These are phyloP conservation scores for Thraustochytrium striatum DNA, from an alignment of 352 stramenopile genomes.

Conservation along the genomic window DNA sequence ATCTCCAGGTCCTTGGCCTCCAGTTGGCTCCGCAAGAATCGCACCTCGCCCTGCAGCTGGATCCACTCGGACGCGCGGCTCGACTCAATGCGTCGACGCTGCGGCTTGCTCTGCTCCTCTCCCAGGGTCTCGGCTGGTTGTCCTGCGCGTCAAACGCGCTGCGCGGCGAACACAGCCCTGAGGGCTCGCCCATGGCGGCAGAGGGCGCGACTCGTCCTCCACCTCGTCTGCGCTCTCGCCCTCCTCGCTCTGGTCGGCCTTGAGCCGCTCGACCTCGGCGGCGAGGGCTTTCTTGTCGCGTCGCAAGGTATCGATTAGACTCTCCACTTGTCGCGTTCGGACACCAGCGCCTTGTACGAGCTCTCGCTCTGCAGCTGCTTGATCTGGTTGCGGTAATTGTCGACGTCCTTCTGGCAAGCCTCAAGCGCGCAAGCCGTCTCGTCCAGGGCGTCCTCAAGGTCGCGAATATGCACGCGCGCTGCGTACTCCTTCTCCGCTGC, in stretches of 20 bases:
- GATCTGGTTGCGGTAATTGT: constrained; percentile 12
- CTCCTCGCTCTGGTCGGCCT: not conserved
- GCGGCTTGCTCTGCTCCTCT: not conserved
- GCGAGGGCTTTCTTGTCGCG: not conserved
- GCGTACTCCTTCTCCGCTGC: constrained; percentile 10
- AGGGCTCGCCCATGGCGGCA: too few relatives aligned
- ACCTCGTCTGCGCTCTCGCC: not conserved
- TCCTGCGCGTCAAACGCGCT: too few relatives aligned
- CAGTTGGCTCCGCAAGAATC: constrained; percentile 28
- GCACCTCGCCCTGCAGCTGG: constrained; percentile 5
- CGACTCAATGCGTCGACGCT: too few relatives aligned
- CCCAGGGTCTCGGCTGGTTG: not conserved
- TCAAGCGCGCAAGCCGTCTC: not conserved
- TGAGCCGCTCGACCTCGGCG: not conserved
- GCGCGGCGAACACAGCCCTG: too few relatives aligned
- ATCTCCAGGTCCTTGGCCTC: constrained; percentile 31
- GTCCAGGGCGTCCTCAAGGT: constrained; percentile 3
- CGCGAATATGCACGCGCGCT: not conserved
- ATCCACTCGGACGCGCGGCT: not conserved
- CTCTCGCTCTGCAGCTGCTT: constrained; percentile 38
- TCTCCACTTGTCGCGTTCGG: constrained; percentile 42
- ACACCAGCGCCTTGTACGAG: constrained; percentile 41
- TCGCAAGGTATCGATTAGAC: constrained; percentile 21
- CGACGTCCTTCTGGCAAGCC: not conserved
- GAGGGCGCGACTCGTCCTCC: too few relatives aligned